These are phyloP conservation scores for Escallonia herrerae DNA, from an alignment of 129 eudicot species.

Conservation along the genomic window DNA sequence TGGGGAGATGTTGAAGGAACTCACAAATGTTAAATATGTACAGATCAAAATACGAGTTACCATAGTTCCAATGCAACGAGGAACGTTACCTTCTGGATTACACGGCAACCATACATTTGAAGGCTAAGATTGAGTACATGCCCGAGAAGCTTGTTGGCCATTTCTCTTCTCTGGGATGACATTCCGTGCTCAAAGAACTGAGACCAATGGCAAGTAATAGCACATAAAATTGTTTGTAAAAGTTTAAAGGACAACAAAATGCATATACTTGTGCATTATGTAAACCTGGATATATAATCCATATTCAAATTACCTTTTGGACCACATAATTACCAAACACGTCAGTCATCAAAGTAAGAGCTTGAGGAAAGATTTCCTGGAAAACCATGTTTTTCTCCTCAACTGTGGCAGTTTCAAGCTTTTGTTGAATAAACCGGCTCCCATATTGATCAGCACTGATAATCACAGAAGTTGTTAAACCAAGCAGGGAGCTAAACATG, in stretches of 20 bases:
- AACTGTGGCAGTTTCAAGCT: slow-evolving; percentile 77
- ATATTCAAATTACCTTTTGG: slow-evolving; percentile 55
- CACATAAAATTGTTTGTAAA: not conserved
- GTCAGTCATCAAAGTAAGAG: slow-evolving; percentile 87
- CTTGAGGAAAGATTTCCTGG: slow-evolving; percentile 76
- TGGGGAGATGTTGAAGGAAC: too few species aligned
- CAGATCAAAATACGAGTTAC: too few species aligned
- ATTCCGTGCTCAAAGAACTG: slow-evolving; percentile 80
- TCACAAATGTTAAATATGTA: too few species aligned
- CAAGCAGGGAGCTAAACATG: not conserved
- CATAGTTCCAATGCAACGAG: too few species aligned
- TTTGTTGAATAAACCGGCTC: slow-evolving; percentile 91
- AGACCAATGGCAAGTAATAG: slow-evolving; percentile 6
- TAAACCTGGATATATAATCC: not conserved
- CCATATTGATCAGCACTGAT: slow-evolving; percentile 89
- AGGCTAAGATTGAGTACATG: slow-evolving; percentile 70
- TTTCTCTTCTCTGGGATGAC: slow-evolving; percentile 63
- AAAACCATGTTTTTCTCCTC: slow-evolving; percentile 91
- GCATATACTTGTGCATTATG: not conserved
- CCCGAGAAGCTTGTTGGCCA: slow-evolving; percentile 61
- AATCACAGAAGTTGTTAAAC: slow-evolving; percentile 4
- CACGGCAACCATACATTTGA: slow-evolving; percentile 82
- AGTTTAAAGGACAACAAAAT: not conserved
- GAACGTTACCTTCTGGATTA: slow-evolving; percentile 59
- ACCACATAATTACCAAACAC: slow-evolving; percentile 91